Evolutionary conservation across 2,329 filamentous ascomycete genomes (phyloP), one percentile per base, ranked within the genome.

Genomic region (Paracoccidioides brasiliensis): DNA sequence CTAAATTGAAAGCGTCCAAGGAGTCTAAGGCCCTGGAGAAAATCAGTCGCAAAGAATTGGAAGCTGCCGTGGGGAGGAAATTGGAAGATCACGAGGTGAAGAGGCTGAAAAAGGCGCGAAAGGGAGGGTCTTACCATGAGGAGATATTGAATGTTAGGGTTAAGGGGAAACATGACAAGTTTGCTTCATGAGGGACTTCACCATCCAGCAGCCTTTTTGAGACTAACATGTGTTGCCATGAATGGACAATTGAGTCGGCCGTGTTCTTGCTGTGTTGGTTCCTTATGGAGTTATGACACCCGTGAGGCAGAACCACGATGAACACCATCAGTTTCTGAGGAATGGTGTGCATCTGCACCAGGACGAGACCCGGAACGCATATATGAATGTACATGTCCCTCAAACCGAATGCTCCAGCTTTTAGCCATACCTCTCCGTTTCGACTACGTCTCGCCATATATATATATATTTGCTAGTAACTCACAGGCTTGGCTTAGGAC

Each of bases 151-250:
- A 94, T 72, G 76, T 96, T 55, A 93, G 91, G 71, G 85, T 93
- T 35, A 95, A 95, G 75, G 84, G 83, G 55, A 95, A 95, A 74
- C 90, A 95, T 72, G 90, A 95, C 72, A 95, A 95, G 70, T 95
- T 75, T 66, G 72, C 72, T 46, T 73, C 66, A 35, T 66, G 52
- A 63, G 22, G 46, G 4, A 9, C 33, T 50, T 37, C 22, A 28
- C 22, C 14, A 5, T 37, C n/a, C n/a, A 28, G 37, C 3, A 37
- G 3, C 32, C 15, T 4, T 15, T 50, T 7, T 38, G 33, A n/a
- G 15, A 22, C 9, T 22, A 28, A 32, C 33, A 22, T 32, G 12
- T n/a, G 8, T 12, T 37, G 3, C 30, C 30, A n/a, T 32, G 44
- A 48, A 15, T 14, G 30, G 12, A 46, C 32, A 3, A 48, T 35